These are phyloP conservation scores for Chaetomium cochliodes DNA, from an alignment of 495 filamentous ascomycete genomes.

Conservation along the genomic window DNA sequence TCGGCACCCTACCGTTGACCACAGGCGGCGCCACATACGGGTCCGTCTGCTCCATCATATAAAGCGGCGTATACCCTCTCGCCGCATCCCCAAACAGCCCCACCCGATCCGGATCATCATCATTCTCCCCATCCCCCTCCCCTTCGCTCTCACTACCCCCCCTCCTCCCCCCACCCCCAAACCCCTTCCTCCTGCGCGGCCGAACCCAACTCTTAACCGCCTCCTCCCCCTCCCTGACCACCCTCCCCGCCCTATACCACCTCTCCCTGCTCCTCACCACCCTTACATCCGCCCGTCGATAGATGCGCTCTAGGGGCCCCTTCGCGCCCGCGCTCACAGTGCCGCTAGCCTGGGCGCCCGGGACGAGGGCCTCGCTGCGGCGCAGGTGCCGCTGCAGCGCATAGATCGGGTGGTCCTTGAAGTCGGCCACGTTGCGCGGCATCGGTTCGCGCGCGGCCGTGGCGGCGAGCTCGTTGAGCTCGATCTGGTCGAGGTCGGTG, in stretches of 20 bases:
- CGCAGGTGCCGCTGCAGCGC: conserved; percentile 86
- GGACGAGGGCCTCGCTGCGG: conserved; percentile 71
- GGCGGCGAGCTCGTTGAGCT: conserved; percentile 69
- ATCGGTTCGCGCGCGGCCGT: conserved; percentile 77
- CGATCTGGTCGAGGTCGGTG: conserved; percentile 75
- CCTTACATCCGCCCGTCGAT: conserved; percentile 75
- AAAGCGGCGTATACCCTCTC: conserved; percentile 56
- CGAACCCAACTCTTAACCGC: conserved; percentile 65
- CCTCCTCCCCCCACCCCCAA: conserved; percentile 33
- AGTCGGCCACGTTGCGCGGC: conserved; percentile 84
- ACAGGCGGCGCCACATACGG: conserved; percentile 75
- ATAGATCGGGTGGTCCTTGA: conserved; percentile 90
- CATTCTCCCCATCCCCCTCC: conserved; percentile 43
- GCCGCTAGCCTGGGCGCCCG: conserved; percentile 68
- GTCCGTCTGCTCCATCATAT: conserved; percentile 72
- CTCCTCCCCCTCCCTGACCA: conserved; percentile 70
- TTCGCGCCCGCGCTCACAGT: conserved; percentile 58
- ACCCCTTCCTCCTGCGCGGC: conserved; percentile 30
- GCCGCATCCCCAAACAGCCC: conserved; percentile 40
- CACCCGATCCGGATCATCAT: conserved; percentile 32
- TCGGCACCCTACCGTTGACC: conserved; percentile 69
- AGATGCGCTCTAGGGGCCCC: conserved; percentile 59
- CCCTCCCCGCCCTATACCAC: conserved; percentile 84
- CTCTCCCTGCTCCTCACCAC: conserved; percentile 70
- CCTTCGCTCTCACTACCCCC: conserved; percentile 31